phyloP scores from a whole-genome alignment of 2,329 filamentous ascomycete species.

The Calonectria hongkongensis region DNA sequence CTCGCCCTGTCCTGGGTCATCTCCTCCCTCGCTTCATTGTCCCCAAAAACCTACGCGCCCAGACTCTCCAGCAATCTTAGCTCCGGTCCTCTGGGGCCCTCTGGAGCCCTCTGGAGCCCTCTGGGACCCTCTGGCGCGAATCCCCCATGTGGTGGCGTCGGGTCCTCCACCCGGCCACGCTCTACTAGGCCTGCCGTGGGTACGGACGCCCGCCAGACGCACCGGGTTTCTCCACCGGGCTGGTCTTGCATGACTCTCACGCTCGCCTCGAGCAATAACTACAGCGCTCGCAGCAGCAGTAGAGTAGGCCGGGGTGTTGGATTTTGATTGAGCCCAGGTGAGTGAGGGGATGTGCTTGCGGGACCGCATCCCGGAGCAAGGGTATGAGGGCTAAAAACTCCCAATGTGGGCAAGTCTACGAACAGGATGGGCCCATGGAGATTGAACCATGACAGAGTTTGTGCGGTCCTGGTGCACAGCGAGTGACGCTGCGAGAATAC shows the following conservation, averaged over 20 bases:
- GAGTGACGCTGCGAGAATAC: constrained; percentile 12
- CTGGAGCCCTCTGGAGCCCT: background rate
- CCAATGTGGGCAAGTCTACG: constrained; percentile 33
- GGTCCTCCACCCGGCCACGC: constrained; percentile 44
- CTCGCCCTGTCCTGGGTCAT: constrained; percentile 24
- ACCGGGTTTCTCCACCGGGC: constrained; percentile 41
- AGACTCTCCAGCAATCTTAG: constrained; percentile 28
- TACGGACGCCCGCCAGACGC: constrained; percentile 42
- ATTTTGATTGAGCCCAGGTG: constrained; percentile 19
- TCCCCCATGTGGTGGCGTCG: constrained; percentile 50
- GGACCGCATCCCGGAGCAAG: constrained; percentile 27
- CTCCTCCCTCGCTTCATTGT: constrained; percentile 15
- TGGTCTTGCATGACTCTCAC: constrained; percentile 40
- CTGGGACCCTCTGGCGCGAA: background rate
- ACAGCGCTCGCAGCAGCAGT: background rate
- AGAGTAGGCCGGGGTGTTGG: constrained; percentile 2
- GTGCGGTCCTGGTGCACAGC: constrained; percentile 7
- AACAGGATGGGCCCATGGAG: constrained; percentile 38
- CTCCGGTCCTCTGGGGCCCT: constrained; percentile 2
- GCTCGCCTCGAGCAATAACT: constrained; percentile 14
- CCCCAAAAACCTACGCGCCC: constrained; percentile 15
- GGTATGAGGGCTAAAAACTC: constrained; percentile 8
- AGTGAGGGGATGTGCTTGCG: constrained; percentile 24
- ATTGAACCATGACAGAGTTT: constrained; percentile 26
- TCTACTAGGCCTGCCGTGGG: constrained; percentile 50